Base-by-base conservation (phyloP, 2,329 filamentous ascomycete species). In the Pseudogymnoascus sp. region DNA sequence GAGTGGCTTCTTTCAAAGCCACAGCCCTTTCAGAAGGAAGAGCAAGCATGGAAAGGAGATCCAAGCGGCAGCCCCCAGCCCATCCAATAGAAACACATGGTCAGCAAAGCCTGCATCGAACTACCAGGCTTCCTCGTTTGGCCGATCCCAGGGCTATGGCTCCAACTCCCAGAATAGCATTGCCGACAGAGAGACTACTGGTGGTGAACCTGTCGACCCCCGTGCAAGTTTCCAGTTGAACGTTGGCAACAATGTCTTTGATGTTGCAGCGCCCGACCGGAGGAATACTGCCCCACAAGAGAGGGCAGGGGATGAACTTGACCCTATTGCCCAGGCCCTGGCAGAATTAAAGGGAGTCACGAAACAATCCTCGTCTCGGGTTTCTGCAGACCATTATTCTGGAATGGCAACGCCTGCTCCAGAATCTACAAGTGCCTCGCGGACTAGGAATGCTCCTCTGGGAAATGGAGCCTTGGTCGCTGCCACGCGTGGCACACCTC, bases 381-480 rank as follows among this genome's bases (percentile, higher is more conserved):
- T 96, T 65, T 96, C 95, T n/a, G 95, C 93, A 17, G 96, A 99
- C 74, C 87, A 90, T 65, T 97, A 96, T 75, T 91, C 96, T 72
- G 93, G 95, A n/a, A 88, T 99, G 66, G 80, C 90, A 11, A 96
- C 93, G 1, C 93, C 95, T 4, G 87, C 83, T 6, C 89, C 84
- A 1, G 80, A 80, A 7, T 72, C 71, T 60, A 66, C 69, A 62
- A 78, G 77, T 56, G 72, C 75, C 6, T 76, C 79, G 26, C 77
- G 80, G 59, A 76, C 79, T 2, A 76, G 77, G 2, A 75, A 76
- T 19, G 63, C 72, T 11, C 71, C 76, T 1, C 75, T 74, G 63
- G 72, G 70, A 33, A 78, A 74, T 67, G 75, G 74, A 40, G 74
- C 79, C 13, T 70, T 82, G 21, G 80, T 80, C 38, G 81, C 86